Percentiles rank a stretch among this genome's conserved stretches.
phyloP scores from a whole-genome alignment of 2,329 filamentous ascomycete species.

The Aspergillus aculeatus region DNA sequence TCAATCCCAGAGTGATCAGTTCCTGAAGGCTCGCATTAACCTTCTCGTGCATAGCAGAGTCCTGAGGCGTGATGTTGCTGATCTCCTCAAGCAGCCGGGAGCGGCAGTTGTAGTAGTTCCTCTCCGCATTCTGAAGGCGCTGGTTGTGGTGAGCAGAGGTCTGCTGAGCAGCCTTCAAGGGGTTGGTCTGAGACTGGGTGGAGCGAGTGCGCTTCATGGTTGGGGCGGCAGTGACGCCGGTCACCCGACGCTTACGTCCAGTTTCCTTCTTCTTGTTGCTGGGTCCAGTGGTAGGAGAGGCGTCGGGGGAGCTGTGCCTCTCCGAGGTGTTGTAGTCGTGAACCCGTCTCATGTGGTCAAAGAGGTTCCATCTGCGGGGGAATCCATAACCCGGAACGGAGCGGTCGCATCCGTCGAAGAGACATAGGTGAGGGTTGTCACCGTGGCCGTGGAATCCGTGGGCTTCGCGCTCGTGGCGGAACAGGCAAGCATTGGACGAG shows the following conservation, averaged over 20 bases:
- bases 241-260: constrained; percentile 41
- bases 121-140: constrained; percentile 43
- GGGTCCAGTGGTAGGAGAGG: constrained; percentile 31
- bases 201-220: constrained; percentile 46
- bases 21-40: constrained; percentile 47
- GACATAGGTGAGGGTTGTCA: constrained; percentile 87
- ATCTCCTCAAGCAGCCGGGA: constrained; percentile 41
- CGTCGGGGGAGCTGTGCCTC: constrained; percentile 43
- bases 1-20: constrained; percentile 43
- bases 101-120: constrained; percentile 44
- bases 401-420: constrained; percentile 83
- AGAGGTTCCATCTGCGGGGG: constrained; percentile 90
- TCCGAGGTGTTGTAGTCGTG: constrained; percentile 60
- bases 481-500: constrained; percentile 90
- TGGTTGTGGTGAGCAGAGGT: constrained; percentile 37
- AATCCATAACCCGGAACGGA: constrained; percentile 82
- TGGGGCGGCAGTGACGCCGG: constrained; percentile 36
- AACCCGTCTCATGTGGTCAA: constrained; percentile 95
- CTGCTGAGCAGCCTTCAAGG: constrained; percentile 35
- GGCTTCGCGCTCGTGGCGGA: constrained; percentile 92
- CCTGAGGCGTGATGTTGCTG: constrained; percentile 40
- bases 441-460: constrained; percentile 95
- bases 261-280: constrained; percentile 44
- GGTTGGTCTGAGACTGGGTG: constrained; percentile 36
- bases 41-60: constrained; percentile 43